phyloP scores from a whole-genome alignment of 2,329 filamentous ascomycete genomes.

The Pseudogymnoascus sp. region DNA sequence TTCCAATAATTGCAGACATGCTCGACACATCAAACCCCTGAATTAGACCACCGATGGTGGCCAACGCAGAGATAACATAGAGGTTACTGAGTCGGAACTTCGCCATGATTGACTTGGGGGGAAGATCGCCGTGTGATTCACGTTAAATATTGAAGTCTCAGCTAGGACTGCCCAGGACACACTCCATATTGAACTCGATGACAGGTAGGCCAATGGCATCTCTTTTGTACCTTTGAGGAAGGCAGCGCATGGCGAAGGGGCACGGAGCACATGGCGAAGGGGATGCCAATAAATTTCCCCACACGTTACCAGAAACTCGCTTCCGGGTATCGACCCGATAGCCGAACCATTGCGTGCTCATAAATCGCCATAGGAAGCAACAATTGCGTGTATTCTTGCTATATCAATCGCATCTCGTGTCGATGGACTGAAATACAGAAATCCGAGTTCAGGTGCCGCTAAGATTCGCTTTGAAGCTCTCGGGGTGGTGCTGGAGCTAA shows the following conservation, averaged over 20 bases:
- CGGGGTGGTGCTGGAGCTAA: not conserved
- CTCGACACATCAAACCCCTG: conserved; percentile 50
- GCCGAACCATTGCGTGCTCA: not conserved
- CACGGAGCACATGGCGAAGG: not conserved
- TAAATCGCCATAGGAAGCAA: not conserved
- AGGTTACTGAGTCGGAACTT: conserved; percentile 13
- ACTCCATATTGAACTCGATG: not conserved
- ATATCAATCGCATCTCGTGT: conserved; percentile 7
- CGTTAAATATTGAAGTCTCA: not conserved
- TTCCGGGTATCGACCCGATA: not conserved
- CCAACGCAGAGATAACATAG: conserved; percentile 12
- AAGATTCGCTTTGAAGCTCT: not conserved
- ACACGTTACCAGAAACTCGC: not conserved
- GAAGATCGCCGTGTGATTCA: not conserved
- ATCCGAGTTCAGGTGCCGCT: not conserved
- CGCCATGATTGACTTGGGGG: conserved; percentile 9
- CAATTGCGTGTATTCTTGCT: not conserved
- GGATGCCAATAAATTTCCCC: not conserved
- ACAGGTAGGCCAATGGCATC: not conserved
- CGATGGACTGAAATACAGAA: not conserved
- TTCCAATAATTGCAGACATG: conserved; percentile 48
- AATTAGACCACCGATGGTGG: conserved; percentile 12
- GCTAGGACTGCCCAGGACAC: not conserved
- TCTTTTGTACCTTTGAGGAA: not conserved
- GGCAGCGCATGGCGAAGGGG: not conserved